Evolutionary conservation across 768 basidiomycete species (phyloP).

Genomic region (Mycena epipterygia): DNA sequence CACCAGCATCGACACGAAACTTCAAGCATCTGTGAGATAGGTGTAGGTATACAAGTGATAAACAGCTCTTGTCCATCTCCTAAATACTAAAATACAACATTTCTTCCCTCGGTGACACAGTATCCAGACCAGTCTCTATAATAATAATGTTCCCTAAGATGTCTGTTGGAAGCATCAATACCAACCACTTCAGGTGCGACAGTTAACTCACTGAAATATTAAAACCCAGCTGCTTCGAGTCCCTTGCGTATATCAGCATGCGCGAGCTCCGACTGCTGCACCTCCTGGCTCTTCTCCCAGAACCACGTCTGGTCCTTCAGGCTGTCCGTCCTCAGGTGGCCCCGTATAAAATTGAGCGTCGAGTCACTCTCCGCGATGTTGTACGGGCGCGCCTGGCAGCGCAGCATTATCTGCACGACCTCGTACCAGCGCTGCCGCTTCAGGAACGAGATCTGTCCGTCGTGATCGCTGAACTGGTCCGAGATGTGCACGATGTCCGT

Average conservation of each 20-base stretch:
- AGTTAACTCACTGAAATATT: conserved; percentile 35
- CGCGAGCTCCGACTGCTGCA: conserved; percentile 69
- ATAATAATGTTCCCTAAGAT: background rate
- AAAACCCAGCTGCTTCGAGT: conserved; percentile 79
- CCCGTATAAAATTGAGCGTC: conserved; percentile 62
- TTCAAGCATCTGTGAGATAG: background rate
- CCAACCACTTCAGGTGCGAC: background rate
- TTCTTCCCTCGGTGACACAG: background rate
- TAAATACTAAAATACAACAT: conserved; percentile 23
- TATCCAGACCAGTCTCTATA: conserved; percentile 22
- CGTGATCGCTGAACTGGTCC: conserved; percentile 62
- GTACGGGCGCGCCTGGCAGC: conserved; percentile 68
- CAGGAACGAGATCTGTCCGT: conserved; percentile 61
- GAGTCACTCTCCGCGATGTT: conserved; percentile 60
- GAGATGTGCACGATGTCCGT: conserved; percentile 70
- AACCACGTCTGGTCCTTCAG: conserved; percentile 64
- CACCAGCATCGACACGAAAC: no score
- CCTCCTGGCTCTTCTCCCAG: conserved; percentile 71
- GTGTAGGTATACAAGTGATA: conserved; percentile 8
- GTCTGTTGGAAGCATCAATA: background rate
- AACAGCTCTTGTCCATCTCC: background rate
- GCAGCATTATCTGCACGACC: conserved; percentile 66
- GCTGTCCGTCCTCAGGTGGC: conserved; percentile 56
- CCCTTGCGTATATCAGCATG: conserved; percentile 77
- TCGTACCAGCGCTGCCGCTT: conserved; percentile 72